Evolutionary conservation across 768 basidiomycete species (phyloP).

Genomic region (Rhodotorula graminis): DNA sequence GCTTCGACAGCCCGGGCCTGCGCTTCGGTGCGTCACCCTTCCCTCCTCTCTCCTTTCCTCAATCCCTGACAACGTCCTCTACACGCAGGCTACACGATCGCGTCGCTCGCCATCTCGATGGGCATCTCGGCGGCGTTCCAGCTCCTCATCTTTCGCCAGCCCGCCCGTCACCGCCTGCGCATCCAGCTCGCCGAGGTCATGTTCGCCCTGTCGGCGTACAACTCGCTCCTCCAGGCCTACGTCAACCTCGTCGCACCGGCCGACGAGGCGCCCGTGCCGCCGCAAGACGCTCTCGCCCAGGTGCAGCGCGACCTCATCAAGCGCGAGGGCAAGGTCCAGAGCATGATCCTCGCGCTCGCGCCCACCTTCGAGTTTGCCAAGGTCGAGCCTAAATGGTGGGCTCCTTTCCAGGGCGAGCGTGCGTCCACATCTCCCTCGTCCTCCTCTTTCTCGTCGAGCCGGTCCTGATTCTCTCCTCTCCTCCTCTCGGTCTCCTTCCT

Average conservation of each 20-base stretch:
- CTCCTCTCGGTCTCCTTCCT: not conserved
- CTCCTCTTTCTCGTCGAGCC: too few relatives aligned
- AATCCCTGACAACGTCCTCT: too few relatives aligned
- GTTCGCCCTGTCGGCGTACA: conserved; percentile 34
- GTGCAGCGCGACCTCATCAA: conserved; percentile 27
- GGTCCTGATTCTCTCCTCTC: too few relatives aligned
- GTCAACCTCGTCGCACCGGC: conserved; percentile 36
- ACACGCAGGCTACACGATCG: conserved; percentile 10
- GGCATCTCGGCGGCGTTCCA: conserved; percentile 33
- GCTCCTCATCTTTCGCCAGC: conserved; percentile 34
- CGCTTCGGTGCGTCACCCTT: conserved; percentile 17
- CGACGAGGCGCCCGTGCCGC: conserved; percentile 24
- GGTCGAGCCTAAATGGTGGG: conserved; percentile 24
- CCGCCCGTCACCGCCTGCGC: conserved; percentile 33
- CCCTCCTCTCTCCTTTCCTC: too few relatives aligned
- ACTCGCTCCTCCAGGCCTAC: conserved; percentile 31
- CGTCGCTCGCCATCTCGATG: conserved; percentile 27
- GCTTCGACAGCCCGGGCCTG: conserved; percentile 23
- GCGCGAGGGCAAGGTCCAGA: conserved; percentile 28
- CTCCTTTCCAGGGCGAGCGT: conserved; percentile 29
- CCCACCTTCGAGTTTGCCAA: conserved; percentile 33
- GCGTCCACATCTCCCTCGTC: not conserved
- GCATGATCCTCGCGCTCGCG: conserved; percentile 29
- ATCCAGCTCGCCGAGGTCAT: conserved; percentile 26
- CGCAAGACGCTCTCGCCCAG: conserved; percentile 24